Evolutionary conservation across 768 basidiomycete genomes (phyloP).

Genomic region (Mycena rosella): DNA sequence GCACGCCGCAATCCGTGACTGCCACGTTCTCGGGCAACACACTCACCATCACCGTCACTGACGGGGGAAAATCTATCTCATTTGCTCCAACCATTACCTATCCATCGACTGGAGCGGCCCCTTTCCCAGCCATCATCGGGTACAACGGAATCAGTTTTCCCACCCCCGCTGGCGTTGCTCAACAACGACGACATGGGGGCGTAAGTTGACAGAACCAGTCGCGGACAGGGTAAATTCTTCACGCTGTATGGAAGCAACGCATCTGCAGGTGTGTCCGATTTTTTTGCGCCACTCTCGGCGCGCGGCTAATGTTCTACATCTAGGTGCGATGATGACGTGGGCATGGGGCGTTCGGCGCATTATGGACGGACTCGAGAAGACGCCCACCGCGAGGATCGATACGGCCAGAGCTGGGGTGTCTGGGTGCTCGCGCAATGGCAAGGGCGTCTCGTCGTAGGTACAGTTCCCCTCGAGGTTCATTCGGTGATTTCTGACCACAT

Average conservation of each 20-base stretch:
- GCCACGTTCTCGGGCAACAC: slow-evolving; percentile 50
- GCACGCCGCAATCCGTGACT: slow-evolving; percentile 44
- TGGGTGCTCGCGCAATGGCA: slow-evolving; percentile 72
- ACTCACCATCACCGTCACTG: slow-evolving; percentile 50
- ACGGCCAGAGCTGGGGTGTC: slow-evolving; percentile 64
- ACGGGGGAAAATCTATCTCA: slow-evolving; percentile 47
- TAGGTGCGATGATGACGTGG: slow-evolving; percentile 69
- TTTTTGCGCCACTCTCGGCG: too few relatives aligned
- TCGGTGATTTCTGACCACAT: background rate
- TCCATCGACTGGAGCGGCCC: slow-evolving; percentile 55
- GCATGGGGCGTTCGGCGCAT: slow-evolving; percentile 72
- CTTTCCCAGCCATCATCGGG: slow-evolving; percentile 67
- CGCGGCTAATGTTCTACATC: background rate
- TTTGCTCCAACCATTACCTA: slow-evolving; percentile 52
- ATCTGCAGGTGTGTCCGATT: slow-evolving; percentile 47
- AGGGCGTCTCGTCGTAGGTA: slow-evolving; percentile 68
- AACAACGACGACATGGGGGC: slow-evolving; percentile 67
- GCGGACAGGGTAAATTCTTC: slow-evolving; percentile 70
- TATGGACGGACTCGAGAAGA: slow-evolving; percentile 70
- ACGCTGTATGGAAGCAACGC: slow-evolving; percentile 62
- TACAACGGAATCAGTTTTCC: slow-evolving; percentile 60
- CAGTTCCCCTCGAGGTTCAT: background rate
- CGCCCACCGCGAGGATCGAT: slow-evolving; percentile 62
- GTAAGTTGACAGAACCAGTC: slow-evolving; percentile 57
- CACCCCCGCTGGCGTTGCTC: slow-evolving; percentile 55